Conservation (phyloP, 768 basidiomycete genomes). For the Sistotremastrum suecicum region DNA sequence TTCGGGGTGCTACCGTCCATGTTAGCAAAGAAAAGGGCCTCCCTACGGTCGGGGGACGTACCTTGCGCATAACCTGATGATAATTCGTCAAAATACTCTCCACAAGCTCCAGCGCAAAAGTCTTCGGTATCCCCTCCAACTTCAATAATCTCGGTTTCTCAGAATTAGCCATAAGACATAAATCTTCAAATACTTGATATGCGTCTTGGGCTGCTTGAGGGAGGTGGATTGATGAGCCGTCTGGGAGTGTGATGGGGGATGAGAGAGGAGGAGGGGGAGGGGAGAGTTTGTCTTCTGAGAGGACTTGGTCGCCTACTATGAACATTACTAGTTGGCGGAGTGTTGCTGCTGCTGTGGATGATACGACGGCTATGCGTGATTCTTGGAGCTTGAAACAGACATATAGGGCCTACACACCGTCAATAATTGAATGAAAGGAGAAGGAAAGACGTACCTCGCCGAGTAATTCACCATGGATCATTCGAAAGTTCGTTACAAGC, state of each 20-base stretch:
- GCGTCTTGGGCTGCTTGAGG: constrained; percentile 73
- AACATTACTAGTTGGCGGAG: constrained; percentile 96
- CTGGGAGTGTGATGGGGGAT: constrained; percentile 43
- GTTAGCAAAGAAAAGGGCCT: constrained; percentile 1
- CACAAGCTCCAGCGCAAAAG: constrained; percentile 92
- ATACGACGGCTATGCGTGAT: constrained; percentile 89
- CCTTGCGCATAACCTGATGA: constrained; percentile 72
- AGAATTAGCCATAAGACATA: constrained; percentile 77
- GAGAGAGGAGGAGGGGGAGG: constrained; percentile 16
- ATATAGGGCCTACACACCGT: constrained; percentile 55
- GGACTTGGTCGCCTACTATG: constrained; percentile 80
- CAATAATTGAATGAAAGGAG: background rate
- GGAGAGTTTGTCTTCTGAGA: constrained; percentile 51
- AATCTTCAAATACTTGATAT: constrained; percentile 80
- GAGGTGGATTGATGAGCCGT: constrained; percentile 48
- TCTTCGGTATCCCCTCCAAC: constrained; percentile 73
- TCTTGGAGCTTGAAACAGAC: constrained; percentile 94
- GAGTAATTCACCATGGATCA: constrained; percentile 64
- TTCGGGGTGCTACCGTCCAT: constrained; percentile 49
- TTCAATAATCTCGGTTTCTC: constrained; percentile 73
- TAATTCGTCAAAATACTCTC: constrained; percentile 95
- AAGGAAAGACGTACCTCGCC: constrained; percentile 49
- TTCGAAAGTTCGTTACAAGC: constrained; percentile 77
- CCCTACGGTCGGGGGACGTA: constrained; percentile 16
- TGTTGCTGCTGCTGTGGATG: constrained; percentile 92